Percentiles rank a stretch among this genome's conserved stretches.
These are phyloP conservation scores for Dactylellina leptospora DNA, from an alignment of 2,329 filamentous ascomycete species.

Conservation along the genomic window DNA sequence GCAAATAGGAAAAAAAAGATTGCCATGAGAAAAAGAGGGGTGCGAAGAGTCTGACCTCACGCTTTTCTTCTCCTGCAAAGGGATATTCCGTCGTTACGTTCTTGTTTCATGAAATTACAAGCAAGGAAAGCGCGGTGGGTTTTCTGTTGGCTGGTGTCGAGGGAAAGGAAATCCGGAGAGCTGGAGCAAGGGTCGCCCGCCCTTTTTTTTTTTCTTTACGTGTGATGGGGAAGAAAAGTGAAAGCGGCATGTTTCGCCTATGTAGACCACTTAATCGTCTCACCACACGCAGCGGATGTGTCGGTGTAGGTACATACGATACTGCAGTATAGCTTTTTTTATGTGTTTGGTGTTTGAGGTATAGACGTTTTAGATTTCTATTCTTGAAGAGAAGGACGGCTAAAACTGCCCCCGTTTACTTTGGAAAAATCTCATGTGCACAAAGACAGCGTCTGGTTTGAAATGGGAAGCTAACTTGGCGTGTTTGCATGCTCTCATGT, in stretches of 20 bases:
- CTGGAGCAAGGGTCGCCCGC: neutral
- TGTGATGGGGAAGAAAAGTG: neutral
- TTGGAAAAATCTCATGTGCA: too few species aligned
- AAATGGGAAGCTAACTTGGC: neutral
- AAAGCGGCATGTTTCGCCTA: conserved; percentile 28
- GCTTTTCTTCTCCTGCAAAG: neutral
- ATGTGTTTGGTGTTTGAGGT: conserved; percentile 12
- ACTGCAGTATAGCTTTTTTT: neutral
- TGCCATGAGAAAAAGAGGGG: neutral
- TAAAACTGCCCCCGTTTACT: conserved; percentile 18
- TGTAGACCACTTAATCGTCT: conserved; percentile 18
- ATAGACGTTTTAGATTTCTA: conserved; percentile 7
- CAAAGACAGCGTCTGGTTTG: neutral
- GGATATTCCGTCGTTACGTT: conserved; percentile 22
- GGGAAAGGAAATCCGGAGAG: neutral
- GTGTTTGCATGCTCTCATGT: neutral
- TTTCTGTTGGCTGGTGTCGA: conserved; percentile 1
- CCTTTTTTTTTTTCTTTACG: neutral
- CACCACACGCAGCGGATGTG: neutral
- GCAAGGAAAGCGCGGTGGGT: neutral
- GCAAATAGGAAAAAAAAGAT: neutral
- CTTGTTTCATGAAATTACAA: conserved; percentile 23
- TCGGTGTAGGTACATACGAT: neutral
- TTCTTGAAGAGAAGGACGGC: conserved; percentile 16
- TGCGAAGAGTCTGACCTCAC: conserved; percentile 9